A percentile compares a stretch with the other conserved stretches of the same genome.
Conservation (phyloP, 73 alveolate genomes). For the Uronychia binucleata region DNA sequence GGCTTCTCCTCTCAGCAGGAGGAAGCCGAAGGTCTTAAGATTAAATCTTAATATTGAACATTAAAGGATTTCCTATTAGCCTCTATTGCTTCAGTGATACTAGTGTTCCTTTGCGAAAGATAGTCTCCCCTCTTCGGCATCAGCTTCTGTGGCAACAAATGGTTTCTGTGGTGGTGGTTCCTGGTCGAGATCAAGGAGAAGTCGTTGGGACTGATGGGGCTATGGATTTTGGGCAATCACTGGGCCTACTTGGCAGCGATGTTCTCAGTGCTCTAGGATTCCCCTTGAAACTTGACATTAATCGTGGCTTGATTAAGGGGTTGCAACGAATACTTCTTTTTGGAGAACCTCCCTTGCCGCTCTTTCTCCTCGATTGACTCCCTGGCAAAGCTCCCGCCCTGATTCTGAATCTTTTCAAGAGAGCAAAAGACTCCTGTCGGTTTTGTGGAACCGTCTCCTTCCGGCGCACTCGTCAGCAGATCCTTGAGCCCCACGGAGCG, state of each 20-base stretch:
- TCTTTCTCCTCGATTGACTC: not conserved
- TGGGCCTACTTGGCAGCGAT: not conserved
- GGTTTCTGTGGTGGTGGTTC: not conserved
- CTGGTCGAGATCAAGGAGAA: not conserved
- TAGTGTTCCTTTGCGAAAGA: not conserved
- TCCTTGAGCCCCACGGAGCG: not conserved
- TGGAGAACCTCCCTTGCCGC: not conserved
- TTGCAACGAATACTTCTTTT: not conserved
- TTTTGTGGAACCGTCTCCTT: not conserved
- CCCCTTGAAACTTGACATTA: not conserved
- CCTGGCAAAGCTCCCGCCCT: not conserved
- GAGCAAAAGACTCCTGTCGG: not conserved
- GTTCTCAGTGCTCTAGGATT: not conserved
- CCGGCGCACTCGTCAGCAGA: not conserved
- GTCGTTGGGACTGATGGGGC: not conserved
- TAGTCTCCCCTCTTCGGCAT: not conserved
- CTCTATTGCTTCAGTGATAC: not conserved
- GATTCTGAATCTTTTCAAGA: not conserved
- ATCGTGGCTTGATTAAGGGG: not conserved
- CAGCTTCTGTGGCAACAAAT: not conserved
- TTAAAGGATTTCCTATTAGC: not conserved
- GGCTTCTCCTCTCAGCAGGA: too few species aligned
- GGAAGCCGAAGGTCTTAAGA: too few species aligned
- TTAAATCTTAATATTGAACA: not conserved
- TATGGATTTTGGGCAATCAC: not conserved